Evolutionary conservation across 257 asterid genomes (phyloP).

Genomic region (Petrea volubilis): DNA sequence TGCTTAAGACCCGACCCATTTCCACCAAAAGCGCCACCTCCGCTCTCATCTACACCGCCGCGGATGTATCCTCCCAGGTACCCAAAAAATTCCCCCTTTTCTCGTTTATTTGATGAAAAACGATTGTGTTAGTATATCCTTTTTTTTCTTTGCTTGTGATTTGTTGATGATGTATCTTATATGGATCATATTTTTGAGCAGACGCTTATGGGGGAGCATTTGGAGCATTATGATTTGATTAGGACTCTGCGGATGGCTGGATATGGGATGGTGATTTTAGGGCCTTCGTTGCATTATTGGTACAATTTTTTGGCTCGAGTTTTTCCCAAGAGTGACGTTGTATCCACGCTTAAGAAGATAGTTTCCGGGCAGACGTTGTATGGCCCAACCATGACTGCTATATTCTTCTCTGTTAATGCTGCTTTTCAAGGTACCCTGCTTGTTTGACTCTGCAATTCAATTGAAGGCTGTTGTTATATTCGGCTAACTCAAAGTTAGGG

Average conservation of each 20-base stretch:
- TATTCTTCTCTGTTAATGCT: slow-evolving; percentile 85
- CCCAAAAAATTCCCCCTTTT: not conserved
- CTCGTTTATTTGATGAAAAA: not conserved
- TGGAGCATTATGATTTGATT: slow-evolving; percentile 38
- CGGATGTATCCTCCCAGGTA: slow-evolving; percentile 92
- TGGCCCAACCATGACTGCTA: slow-evolving; percentile 76
- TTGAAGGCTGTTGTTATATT: not conserved
- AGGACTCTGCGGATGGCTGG: slow-evolving; percentile 70
- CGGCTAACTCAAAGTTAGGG: not conserved
- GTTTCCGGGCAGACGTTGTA: slow-evolving; percentile 71
- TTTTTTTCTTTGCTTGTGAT: not conserved
- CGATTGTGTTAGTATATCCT: not conserved
- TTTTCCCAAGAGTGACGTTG: slow-evolving; percentile 68
- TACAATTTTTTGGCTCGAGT: slow-evolving; percentile 57
- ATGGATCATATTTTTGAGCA: slow-evolving; percentile 16
- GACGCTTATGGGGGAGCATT: slow-evolving; percentile 42
- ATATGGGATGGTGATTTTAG: slow-evolving; percentile 48
- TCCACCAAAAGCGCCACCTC: slow-evolving; percentile 77
- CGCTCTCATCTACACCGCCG: slow-evolving; percentile 72
- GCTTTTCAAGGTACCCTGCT: slow-evolving; percentile 67
- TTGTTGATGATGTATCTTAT: no score
- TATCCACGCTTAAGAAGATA: slow-evolving; percentile 74
- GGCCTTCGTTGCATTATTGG: slow-evolving; percentile 64
- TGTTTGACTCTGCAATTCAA: not conserved
- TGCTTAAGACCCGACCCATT: slow-evolving; percentile 66